Conservation (phyloP, 768 basidiomycete genomes). For the Tulasnella sp. region DNA sequence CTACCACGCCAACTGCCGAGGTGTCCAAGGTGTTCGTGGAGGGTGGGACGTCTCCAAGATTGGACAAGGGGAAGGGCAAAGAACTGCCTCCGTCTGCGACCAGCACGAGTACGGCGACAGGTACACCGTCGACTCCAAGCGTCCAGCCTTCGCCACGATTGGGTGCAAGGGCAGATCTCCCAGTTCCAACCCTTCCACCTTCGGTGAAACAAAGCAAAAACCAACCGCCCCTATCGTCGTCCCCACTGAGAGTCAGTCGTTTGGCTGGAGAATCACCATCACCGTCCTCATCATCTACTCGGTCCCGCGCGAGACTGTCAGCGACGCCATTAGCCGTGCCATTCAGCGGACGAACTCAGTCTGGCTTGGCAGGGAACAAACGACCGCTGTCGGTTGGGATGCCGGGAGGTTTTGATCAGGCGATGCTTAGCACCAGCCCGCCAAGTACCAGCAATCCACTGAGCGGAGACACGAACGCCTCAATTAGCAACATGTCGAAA, state of each 20-base stretch:
- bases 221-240: constrained; percentile 6
- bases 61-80: constrained; percentile 10
- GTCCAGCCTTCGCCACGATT: background rate
- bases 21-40: constrained; percentile 3
- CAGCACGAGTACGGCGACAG: background rate
- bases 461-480: background rate
- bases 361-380: background rate
- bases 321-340: constrained; percentile 10
- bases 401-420: constrained; percentile 5
- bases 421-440: background rate
- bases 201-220: background rate
- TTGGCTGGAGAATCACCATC: constrained; percentile 2
- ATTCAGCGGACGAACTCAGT: constrained; percentile 3
- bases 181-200: background rate
- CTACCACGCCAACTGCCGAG: background rate
- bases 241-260: background rate
- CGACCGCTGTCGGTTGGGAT: background rate
- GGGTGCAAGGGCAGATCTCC: background rate
- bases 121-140: background rate
- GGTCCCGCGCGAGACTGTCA: background rate
- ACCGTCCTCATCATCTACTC: constrained; percentile 11
- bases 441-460: background rate
- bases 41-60: constrained; percentile 10
- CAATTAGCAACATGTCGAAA: constrained; percentile 3
- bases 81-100: constrained; percentile 1